A percentile compares a stretch with the other conserved stretches of the same genome.
phyloP scores from a whole-genome alignment of 2,329 filamentous ascomycete species.

The Diplodia sapinea region DNA sequence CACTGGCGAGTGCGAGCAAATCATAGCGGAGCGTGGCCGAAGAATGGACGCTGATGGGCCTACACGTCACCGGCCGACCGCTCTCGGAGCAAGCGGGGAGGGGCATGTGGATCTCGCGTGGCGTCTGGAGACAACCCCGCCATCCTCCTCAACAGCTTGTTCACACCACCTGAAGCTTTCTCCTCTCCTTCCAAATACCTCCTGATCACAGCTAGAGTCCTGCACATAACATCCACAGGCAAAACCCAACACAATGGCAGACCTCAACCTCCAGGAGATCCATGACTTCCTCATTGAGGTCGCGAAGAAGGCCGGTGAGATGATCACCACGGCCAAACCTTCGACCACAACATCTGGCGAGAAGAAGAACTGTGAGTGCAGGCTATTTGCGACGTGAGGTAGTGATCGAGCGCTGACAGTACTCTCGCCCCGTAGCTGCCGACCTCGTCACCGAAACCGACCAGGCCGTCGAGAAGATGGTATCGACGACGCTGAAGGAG shows the following conservation, averaged over 20 bases:
- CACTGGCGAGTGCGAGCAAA: neutral
- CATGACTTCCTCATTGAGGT: constrained; percentile 56
- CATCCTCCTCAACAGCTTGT: constrained; percentile 14
- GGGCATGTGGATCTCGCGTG: constrained; percentile 20
- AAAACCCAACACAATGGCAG: constrained; percentile 32
- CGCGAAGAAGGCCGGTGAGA: constrained; percentile 53
- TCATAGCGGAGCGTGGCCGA: neutral
- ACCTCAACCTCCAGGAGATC: constrained; percentile 54
- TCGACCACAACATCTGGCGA: constrained; percentile 49
- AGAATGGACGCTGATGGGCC: constrained; percentile 9
- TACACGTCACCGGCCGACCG: constrained; percentile 18
- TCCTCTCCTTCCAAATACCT: neutral
- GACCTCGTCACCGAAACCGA: constrained; percentile 70
- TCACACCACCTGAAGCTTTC: neutral
- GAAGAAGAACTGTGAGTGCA: constrained; percentile 55
- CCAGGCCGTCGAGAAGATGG: constrained; percentile 64
- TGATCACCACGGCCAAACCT: constrained; percentile 54
- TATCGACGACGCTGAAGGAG: constrained; percentile 57
- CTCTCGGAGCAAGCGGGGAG: constrained; percentile 11
- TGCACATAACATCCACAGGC: neutral
- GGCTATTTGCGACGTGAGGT: neutral
- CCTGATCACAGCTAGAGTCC: neutral
- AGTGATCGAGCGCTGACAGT: no score
- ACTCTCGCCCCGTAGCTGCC: constrained; percentile 50
- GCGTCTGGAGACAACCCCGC: constrained; percentile 30